These are phyloP conservation scores for Paecilomyces niveus DNA, from an alignment of 2,329 filamentous ascomycete genomes.

Conservation along the genomic window DNA sequence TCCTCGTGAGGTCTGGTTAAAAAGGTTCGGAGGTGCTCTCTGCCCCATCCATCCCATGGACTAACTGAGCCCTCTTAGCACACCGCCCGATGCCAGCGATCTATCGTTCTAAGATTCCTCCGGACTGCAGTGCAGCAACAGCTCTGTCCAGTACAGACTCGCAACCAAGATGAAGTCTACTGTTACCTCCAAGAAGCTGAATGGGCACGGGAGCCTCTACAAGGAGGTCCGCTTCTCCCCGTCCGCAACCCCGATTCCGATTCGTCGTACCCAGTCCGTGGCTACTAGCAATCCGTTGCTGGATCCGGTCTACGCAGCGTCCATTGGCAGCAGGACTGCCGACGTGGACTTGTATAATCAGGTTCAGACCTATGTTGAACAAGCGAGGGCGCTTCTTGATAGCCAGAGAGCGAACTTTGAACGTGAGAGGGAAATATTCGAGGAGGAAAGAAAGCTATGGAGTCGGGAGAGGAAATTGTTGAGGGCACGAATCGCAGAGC, in stretches of 20 bases:
- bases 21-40: not conserved
- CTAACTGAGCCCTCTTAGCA: not conserved
- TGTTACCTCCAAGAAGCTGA: conserved; percentile 15
- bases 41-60: not conserved
- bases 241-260: conserved; percentile 24
- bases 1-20: not conserved
- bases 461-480: conserved; percentile 36
- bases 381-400: conserved; percentile 33
- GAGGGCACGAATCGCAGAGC: conserved; percentile 33
- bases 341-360: conserved; percentile 14
- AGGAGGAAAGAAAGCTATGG: conserved; percentile 38
- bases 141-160: not conserved
- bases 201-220: conserved; percentile 28
- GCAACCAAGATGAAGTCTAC: conserved; percentile 25
- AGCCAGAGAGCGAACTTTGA: conserved; percentile 33
- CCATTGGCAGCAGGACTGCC: conserved; percentile 12
- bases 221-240: conserved; percentile 39
- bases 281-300: conserved; percentile 27
- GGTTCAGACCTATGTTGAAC: conserved; percentile 33
- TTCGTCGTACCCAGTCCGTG: conserved; percentile 33
- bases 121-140: not conserved
- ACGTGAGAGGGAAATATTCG: conserved; percentile 33
- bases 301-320: conserved; percentile 16
- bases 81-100: not conserved
- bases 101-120: not conserved